These are phyloP conservation scores for Schizophyllum commune DNA, from an alignment of 1,284 basidiomycete genomes.

Conservation along the genomic window DNA sequence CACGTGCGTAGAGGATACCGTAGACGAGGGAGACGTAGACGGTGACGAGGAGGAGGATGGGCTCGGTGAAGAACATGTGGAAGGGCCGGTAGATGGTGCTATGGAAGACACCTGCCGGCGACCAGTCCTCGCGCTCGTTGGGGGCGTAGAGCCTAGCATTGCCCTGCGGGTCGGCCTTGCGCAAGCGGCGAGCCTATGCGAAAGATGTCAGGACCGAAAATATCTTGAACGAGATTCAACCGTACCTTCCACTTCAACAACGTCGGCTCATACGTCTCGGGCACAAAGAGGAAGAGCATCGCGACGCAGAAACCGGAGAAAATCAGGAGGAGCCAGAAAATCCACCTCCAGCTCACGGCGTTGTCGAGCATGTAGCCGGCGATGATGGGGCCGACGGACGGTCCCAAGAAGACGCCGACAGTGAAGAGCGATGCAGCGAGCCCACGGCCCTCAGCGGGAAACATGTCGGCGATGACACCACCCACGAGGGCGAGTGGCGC, in stretches of 20 bases:
- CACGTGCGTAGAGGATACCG: conserved; percentile 14
- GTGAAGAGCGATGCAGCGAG: conserved; percentile 53
- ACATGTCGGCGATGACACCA: conserved; percentile 58
- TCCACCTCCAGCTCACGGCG: conserved; percentile 45
- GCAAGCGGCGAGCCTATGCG: conserved; percentile 32
- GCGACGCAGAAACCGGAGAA: conserved; percentile 42
- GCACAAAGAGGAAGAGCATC: conserved; percentile 34
- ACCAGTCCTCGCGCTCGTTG: conserved; percentile 53
- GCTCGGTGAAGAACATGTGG: conserved; percentile 56
- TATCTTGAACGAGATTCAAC: no score
- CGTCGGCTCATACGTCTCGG: conserved; percentile 52
- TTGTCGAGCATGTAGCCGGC: conserved; percentile 39
- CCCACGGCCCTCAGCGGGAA: conserved; percentile 49
- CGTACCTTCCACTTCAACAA: conserved; percentile 36
- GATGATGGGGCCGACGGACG: conserved; percentile 54
- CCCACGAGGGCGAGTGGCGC: conserved; percentile 41
- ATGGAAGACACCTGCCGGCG: conserved; percentile 38
- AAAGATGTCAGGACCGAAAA: no score
- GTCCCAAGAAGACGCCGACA: conserved; percentile 56
- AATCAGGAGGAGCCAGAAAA: conserved; percentile 61
- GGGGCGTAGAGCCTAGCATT: conserved; percentile 44
- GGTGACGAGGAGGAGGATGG: conserved; percentile 60
- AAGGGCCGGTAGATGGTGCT: conserved; percentile 55
- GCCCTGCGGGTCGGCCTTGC: conserved; percentile 37
- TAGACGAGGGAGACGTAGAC: conserved; percentile 64